phyloP scores from a whole-genome alignment of 164 flowering plant species.

The Tetracentron sinense region DNA sequence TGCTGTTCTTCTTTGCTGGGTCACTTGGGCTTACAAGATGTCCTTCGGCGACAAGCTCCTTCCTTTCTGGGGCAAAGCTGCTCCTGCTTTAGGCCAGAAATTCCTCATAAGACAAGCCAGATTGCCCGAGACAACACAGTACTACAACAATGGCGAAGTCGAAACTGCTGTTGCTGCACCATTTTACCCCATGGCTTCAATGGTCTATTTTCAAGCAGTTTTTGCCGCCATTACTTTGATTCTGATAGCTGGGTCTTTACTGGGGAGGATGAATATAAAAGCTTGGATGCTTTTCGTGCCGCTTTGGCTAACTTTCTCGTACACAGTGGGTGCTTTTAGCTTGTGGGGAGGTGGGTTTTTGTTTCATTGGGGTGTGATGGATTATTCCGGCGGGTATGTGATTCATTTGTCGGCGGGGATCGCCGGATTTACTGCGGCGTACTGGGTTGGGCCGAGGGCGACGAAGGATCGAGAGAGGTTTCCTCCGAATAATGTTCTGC shows the following conservation, averaged over 20 bases:
- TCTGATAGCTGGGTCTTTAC: slow-evolving; percentile 7
- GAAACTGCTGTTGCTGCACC: slow-evolving; percentile 10
- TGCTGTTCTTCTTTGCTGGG: slow-evolving; percentile 16
- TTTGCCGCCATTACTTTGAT: slow-evolving; percentile 15
- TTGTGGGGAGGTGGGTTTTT: slow-evolving; percentile 26
- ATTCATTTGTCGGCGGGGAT: slow-evolving; percentile 25
- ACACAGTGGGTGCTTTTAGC: slow-evolving; percentile 23
- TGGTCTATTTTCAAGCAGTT: slow-evolving; percentile 12
- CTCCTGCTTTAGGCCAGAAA: slow-evolving; percentile 11
- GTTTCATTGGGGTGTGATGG: slow-evolving; percentile 25
- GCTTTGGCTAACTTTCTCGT: slow-evolving; percentile 18
- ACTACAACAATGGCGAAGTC: not conserved
- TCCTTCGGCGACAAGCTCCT: slow-evolving; percentile 15
- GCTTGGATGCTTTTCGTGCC: slow-evolving; percentile 22
- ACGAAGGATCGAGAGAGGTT: slow-evolving; percentile 33
- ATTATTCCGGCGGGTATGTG: slow-evolving; percentile 25
- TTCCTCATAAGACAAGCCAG: slow-evolving; percentile 12
- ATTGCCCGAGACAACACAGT: slow-evolving; percentile 14
- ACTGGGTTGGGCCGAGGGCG: slow-evolving; percentile 33
- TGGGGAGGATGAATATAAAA: slow-evolving; percentile 11
- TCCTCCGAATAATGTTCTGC: slow-evolving; percentile 36
- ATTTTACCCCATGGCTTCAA: slow-evolving; percentile 14
- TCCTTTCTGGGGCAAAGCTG: slow-evolving; percentile 19
- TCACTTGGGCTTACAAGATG: slow-evolving; percentile 15
- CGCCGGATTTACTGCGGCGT: slow-evolving; percentile 24